phyloP scores from a whole-genome alignment of 2,329 filamentous ascomycete species.

The Chaetomium olivaceum region DNA sequence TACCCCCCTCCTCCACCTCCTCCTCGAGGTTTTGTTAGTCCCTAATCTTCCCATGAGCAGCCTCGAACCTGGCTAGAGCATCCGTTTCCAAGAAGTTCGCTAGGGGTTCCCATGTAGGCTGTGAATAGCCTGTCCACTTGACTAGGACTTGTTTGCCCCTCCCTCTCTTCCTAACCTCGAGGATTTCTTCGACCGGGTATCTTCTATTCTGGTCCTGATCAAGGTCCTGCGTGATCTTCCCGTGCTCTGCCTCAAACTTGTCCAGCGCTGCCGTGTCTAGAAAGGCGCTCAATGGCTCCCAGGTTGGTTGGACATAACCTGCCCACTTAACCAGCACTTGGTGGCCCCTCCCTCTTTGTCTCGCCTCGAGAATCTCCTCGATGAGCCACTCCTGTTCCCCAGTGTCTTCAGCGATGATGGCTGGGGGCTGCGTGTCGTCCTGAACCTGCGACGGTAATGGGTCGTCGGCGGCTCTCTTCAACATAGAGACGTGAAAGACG shows the following conservation, averaged over 20 bases:
- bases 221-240: slow-evolving; percentile 1
- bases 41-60: too few species aligned
- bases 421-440: slow-evolving; percentile 4
- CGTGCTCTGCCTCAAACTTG: not conserved
- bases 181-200: too few species aligned
- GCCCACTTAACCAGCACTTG: not conserved
- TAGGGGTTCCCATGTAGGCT: too few species aligned
- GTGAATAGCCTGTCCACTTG: too few species aligned
- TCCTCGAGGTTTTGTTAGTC: too few species aligned
- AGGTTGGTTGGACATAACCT: not conserved
- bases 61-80: too few species aligned
- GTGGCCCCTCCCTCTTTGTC: not conserved
- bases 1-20: too few species aligned
- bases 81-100: too few species aligned
- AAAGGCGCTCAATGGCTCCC: slow-evolving; percentile 9
- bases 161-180: too few species aligned
- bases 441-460: not conserved
- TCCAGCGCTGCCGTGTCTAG: slow-evolving; percentile 6
- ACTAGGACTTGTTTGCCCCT: too few species aligned
- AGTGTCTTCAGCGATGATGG: not conserved
- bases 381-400: slow-evolving; percentile 5
- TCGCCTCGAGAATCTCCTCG: slow-evolving; percentile 3
- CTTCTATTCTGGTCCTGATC: too few species aligned
- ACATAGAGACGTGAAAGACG: slow-evolving; percentile 3
- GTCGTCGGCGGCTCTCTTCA: slow-evolving; percentile 10